Percentiles rank a stretch among this genome's conserved stretches.
Evolutionary conservation across 2,329 filamentous ascomycete species (phyloP).

Genomic region (Xenoacremonium recifei): DNA sequence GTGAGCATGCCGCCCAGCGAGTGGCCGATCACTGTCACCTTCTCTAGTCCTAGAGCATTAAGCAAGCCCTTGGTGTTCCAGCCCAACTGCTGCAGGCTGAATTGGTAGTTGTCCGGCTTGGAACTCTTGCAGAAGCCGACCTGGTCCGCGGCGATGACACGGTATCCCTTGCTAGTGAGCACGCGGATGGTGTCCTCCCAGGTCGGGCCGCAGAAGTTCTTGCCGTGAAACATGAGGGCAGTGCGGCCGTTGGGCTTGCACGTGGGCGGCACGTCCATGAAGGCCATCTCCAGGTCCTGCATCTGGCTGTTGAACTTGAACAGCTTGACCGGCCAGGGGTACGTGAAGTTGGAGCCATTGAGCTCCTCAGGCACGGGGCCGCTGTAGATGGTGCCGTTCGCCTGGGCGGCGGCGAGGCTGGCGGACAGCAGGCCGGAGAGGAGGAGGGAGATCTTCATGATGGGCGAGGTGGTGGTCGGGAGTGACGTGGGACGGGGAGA

Average conservation of each 20-base stretch:
- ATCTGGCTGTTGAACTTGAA: conserved; percentile 48
- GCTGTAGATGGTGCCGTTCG: conserved; percentile 31
- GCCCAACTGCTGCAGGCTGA: conserved; percentile 50
- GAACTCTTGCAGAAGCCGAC: conserved; percentile 58
- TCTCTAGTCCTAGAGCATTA: conserved; percentile 39
- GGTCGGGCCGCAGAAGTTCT: conserved; percentile 55
- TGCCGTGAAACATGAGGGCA: conserved; percentile 51
- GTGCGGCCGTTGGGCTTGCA: conserved; percentile 36
- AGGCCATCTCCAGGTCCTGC: conserved; percentile 52
- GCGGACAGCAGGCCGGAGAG: conserved; percentile 17
- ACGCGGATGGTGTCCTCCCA: conserved; percentile 47
- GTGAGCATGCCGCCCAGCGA: conserved; percentile 56
- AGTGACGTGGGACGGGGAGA: neutral
- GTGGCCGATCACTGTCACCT: conserved; percentile 50
- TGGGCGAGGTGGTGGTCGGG: neutral
- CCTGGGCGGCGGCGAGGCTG: conserved; percentile 22
- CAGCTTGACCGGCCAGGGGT: conserved; percentile 49
- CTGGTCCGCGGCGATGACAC: conserved; percentile 53
- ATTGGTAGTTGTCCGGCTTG: conserved; percentile 51
- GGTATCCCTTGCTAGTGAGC: conserved; percentile 44
- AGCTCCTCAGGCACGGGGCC: conserved; percentile 40
- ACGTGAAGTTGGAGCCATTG: conserved; percentile 52
- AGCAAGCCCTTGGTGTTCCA: conserved; percentile 50
- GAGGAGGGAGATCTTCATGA: conserved; percentile 26
- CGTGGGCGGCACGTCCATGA: conserved; percentile 49